phyloP scores from a whole-genome alignment of 2,329 filamentous ascomycete genomes.

The Malbranchea cinnamomea region DNA sequence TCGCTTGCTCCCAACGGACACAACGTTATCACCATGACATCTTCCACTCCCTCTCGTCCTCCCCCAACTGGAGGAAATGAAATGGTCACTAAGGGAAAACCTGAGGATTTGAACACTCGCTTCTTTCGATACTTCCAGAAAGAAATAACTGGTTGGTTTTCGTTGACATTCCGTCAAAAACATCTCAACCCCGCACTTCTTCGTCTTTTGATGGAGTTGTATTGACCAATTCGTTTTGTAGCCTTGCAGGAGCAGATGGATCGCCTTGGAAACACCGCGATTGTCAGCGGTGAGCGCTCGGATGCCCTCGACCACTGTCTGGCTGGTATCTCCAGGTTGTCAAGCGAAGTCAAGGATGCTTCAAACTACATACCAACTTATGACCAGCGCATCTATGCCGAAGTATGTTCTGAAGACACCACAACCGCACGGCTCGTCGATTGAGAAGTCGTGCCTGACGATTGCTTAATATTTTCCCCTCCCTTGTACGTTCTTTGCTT shows the following conservation, averaged over 20 bases:
- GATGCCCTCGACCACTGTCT: slow-evolving; percentile 71
- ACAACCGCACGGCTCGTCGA: too few species aligned
- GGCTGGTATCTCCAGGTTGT: slow-evolving; percentile 63
- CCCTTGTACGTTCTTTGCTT: slow-evolving; percentile 1
- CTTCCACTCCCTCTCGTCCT: neutral
- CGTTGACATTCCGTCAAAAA: neutral
- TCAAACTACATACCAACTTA: slow-evolving; percentile 72
- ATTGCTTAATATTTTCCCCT: too few species aligned
- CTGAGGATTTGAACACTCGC: slow-evolving; percentile 48
- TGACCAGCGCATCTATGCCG: slow-evolving; percentile 72
- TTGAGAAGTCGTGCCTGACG: too few species aligned
- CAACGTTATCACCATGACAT: slow-evolving; percentile 5
- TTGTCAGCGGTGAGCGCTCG: slow-evolving; percentile 57
- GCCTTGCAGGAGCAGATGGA: slow-evolving; percentile 64
- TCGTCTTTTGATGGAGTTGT: neutral
- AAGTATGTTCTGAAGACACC: slow-evolving; percentile 38
- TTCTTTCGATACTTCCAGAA: slow-evolving; percentile 77
- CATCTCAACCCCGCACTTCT: neutral
- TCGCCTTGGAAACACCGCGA: slow-evolving; percentile 46
- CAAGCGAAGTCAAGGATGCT: slow-evolving; percentile 72
- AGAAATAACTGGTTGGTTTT: slow-evolving; percentile 49
- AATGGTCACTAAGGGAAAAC: slow-evolving; percentile 18
- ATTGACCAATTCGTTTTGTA: slow-evolving; percentile 21
- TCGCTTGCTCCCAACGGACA: too few species aligned
- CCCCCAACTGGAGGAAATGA: slow-evolving; percentile 11